Evolutionary conservation across 1,284 basidiomycete genomes (phyloP), one percentile per base, ranked within the genome.

Genomic region (Pisolithus thermaeus): DNA sequence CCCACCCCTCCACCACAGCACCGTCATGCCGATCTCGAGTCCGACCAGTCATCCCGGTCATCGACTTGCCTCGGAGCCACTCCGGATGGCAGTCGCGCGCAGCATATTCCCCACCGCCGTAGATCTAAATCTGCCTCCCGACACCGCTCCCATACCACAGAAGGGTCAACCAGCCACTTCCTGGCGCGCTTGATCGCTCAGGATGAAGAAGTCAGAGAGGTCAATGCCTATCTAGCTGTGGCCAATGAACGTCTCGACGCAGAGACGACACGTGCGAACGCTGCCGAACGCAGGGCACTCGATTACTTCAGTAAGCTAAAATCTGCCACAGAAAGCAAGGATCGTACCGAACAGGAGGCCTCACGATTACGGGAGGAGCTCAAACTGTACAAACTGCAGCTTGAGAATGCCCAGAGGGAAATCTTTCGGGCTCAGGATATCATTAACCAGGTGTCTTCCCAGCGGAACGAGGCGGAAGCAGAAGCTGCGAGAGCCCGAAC

Each of bases 391-490:
- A 72, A 74, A 59, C 46, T 73, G 12, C 75, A 77, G 35, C 66
- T 78, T 14, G 74, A 78, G 12, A 67, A 72, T 52, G 76, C 76
- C 1, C 73, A 75, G 58, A 68, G 70, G 39, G 76, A 79, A 56
- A 73, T 78, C 30, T 61, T 61, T 52, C 67, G 75, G 8, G 77
- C 76, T 1, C 75, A 79, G 56, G 73, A 75, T 39, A 68, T 74
- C 46, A 67, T 78, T 30, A 64, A 73, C 53, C 63, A 70, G 47
- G 62, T 76, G 7, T 70, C 75, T 49, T 59, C 65, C 28, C 67
- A 72, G 48, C 66, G 68, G 43, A 60, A 64, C 25, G 71, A 74
- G 47, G 77, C 77, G 4, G 77, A 78, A 56, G 70, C 70, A 0
- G 72, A 73, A 28, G 76, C 75, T 2, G 71, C 74, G 1, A 66